Base-by-base conservation (phyloP, 257 asterid species). In the Solanum chmielewskii region DNA sequence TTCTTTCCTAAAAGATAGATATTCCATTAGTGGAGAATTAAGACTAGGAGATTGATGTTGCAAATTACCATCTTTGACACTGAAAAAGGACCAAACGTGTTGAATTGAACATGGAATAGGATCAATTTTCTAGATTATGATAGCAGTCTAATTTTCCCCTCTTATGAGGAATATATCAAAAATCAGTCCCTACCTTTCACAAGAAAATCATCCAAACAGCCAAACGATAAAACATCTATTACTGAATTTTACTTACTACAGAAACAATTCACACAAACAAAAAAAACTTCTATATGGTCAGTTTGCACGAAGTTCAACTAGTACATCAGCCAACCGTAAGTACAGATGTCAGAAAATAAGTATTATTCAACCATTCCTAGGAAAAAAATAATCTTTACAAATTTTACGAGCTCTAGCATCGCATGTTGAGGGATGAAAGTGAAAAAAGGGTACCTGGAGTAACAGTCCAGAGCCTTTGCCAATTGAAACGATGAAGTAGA, bases 381-480 rank as follows among this genome's bases (percentile, higher is more conserved):
- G 45, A 33, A 8, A 71, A 33, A 33, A 33, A 71, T 33, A 31
- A 71, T 71, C 45, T 33, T 70, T 8, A 35, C 4, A 71, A 15
- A 18, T n/a, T 16, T 35, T 33, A 35, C 35, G 7, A 71, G 16
- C 47, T 71, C 27, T 21, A 0, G 80, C 80, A 18, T 18, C 8
- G 41, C 11, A 31, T 68, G 9, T 68, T 14, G 75, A 31, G n/a
- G 31, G 4, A 21, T 70, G 73, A 13, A 6, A 33, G 27, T 64
- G 20, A 73, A 18, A 35, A 66, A 47, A 20, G 86, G 87, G 85
- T 45, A 97, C 99, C 99, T 23, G 95, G 97, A 83, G 98, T 89
- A 86, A 94, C 86, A 86, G 96, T 93, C 99, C 99, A 97, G 9
- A 97, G 98, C 86, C 97, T 93, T 95, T 97, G 99, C 99, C 99